These are phyloP conservation scores for Hygrocybe coccinea DNA, from an alignment of 768 basidiomycete genomes.

Conservation along the genomic window DNA sequence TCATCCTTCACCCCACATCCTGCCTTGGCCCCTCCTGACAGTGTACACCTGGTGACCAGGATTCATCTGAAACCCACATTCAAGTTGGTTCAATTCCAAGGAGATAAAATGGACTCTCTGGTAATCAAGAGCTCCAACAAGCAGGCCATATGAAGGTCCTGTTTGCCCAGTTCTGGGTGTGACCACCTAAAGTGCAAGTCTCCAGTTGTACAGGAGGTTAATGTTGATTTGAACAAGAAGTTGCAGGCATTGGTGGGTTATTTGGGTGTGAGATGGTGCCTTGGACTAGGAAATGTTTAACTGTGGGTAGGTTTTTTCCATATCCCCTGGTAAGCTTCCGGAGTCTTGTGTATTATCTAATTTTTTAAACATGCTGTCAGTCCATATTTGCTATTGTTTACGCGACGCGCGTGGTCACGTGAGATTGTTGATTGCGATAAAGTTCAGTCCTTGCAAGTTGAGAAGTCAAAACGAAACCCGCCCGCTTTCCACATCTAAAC, in stretches of 20 bases:
- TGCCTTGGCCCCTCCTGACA: background rate
- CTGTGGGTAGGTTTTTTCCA: background rate
- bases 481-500: background rate
- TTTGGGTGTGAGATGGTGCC: background rate
- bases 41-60: background rate
- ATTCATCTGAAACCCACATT: background rate
- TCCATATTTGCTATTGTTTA: conserved; percentile 3
- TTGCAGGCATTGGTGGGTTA: background rate
- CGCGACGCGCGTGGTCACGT: conserved; percentile 5
- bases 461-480: background rate
- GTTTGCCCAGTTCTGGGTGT: background rate
- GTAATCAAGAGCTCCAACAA: conserved; percentile 37
- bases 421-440: conserved; percentile 3
- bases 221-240: conserved; percentile 1
- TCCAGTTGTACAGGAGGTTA: background rate
- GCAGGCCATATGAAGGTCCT: conserved; percentile 12
- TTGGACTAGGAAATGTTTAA: background rate
- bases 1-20: background rate
- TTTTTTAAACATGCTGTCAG: background rate
- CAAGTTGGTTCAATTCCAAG: background rate
- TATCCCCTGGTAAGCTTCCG: too few relatives aligned
- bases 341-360: background rate
- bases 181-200: background rate
- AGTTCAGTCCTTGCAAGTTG: background rate
- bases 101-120: conserved; percentile 16